Conservation (phyloP, 495 filamentous ascomycete species). For the Xylaria castorea region DNA sequence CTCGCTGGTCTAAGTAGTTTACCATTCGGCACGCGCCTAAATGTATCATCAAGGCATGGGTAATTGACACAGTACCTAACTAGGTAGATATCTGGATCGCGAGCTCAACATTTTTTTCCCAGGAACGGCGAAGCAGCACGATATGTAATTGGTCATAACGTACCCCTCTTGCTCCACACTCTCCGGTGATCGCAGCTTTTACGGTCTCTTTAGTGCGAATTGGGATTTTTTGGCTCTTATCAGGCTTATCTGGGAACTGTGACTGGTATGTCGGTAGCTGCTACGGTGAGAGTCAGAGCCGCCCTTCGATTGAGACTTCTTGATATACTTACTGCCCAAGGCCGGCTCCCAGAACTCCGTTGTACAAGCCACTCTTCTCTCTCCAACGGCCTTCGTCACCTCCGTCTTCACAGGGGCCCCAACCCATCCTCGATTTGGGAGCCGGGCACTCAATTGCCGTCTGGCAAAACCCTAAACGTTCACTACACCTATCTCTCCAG, state of each 20-base stretch:
- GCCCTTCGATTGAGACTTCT: slow-evolving; percentile 18
- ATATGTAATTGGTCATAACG: not conserved
- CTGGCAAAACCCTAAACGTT: slow-evolving; percentile 12
- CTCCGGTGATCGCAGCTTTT: slow-evolving; percentile 29
- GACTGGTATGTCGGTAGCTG: slow-evolving; percentile 13
- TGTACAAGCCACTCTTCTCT: not conserved
- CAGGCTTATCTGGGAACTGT: slow-evolving; percentile 12
- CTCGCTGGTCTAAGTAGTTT: not conserved
- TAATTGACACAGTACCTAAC: not conserved
- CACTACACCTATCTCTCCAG: not conserved
- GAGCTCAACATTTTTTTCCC: slow-evolving; percentile 19
- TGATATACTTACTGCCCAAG: not conserved
- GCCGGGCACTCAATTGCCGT: slow-evolving; percentile 29
- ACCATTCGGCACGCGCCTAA: not conserved
- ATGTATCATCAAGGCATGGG: not conserved
- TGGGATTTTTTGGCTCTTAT: slow-evolving; percentile 25
- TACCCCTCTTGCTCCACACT: slow-evolving; percentile 11
- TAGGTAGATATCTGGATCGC: not conserved
- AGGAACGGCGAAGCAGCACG: not conserved
- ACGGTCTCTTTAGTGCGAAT: slow-evolving; percentile 11
- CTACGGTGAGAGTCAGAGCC: slow-evolving; percentile 21
- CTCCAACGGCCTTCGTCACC: slow-evolving; percentile 5
- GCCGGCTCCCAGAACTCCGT: slow-evolving; percentile 10
- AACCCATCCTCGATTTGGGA: slow-evolving; percentile 27
- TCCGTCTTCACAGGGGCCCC: slow-evolving; percentile 19